phyloP scores from a whole-genome alignment of 2,329 filamentous ascomycete genomes.

The Huntiella decipiens region DNA sequence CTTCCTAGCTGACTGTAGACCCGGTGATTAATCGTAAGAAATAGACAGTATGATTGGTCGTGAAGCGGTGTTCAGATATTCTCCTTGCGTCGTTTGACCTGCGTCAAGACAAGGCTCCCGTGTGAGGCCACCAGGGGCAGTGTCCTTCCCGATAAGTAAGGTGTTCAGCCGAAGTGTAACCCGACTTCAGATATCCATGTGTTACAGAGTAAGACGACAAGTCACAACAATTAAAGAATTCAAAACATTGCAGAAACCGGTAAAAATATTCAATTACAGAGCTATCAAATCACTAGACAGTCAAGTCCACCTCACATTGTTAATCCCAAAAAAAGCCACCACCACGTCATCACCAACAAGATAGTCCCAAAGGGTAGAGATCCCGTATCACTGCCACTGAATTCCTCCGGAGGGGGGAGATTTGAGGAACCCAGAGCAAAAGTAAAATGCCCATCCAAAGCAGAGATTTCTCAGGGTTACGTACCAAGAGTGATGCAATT shows the following conservation, averaged over 20 bases:
- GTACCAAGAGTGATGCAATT: background rate
- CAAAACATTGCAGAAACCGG: background rate
- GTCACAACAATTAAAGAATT: background rate
- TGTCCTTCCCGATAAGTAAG: too few relatives aligned
- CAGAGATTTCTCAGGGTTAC: background rate
- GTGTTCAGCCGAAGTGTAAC: too few relatives aligned
- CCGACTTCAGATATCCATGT: too few relatives aligned
- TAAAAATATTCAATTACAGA: background rate
- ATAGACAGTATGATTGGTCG: too few relatives aligned
- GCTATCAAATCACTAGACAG: constrained; percentile 1
- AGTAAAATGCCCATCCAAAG: background rate
- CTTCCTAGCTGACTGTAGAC: too few relatives aligned
- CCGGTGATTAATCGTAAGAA: too few relatives aligned
- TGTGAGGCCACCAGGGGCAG: too few relatives aligned
- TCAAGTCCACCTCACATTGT: background rate
- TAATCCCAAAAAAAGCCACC: background rate
- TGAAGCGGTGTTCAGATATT: too few relatives aligned
- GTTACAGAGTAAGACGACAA: background rate
- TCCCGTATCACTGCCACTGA: background rate
- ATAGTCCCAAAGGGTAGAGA: background rate
- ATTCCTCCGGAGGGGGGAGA: background rate
- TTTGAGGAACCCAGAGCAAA: background rate
- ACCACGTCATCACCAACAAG: background rate
- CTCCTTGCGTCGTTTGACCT: too few relatives aligned
- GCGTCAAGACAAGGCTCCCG: too few relatives aligned